These are phyloP conservation scores for Botryosphaeria dothidea DNA, from an alignment of 2,329 filamentous ascomycete species.

Conservation along the genomic window DNA sequence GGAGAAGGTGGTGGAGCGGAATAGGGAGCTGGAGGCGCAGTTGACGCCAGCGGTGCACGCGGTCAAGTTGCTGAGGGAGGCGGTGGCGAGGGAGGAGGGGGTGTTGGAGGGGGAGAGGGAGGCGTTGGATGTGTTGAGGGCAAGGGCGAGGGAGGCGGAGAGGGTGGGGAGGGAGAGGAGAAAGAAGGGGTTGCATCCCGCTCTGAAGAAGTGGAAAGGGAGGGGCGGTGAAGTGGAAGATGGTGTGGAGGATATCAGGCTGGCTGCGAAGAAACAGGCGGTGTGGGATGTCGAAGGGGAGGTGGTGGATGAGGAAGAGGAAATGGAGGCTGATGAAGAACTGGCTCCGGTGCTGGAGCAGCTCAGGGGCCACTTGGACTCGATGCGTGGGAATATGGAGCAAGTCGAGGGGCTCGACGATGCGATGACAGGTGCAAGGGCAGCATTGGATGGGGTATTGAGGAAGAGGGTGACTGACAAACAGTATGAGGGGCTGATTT, in stretches of 20 bases:
- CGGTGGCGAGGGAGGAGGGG: constrained; percentile 58
- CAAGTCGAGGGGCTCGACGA: constrained; percentile 38
- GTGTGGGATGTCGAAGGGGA: background rate
- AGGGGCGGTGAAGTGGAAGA: constrained; percentile 22
- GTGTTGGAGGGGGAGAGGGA: constrained; percentile 60
- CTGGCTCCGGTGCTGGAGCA: constrained; percentile 37
- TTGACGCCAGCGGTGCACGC: constrained; percentile 65
- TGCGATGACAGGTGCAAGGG: constrained; percentile 31
- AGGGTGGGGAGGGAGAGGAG: constrained; percentile 52
- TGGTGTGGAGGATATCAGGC: constrained; percentile 29
- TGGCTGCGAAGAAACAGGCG: background rate
- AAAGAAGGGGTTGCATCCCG: constrained; percentile 22
- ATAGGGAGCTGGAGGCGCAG: constrained; percentile 56
- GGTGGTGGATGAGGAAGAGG: constrained; percentile 8
- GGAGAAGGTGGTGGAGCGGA: constrained; percentile 64
- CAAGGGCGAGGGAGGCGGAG: constrained; percentile 58
- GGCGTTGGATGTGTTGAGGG: constrained; percentile 52
- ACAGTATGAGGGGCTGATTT: constrained; percentile 32
- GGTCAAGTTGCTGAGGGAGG: constrained; percentile 60
- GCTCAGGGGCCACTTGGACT: constrained; percentile 39
- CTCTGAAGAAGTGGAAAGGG: background rate
- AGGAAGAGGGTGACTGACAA: constrained; percentile 33
- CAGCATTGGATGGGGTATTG: constrained; percentile 37
- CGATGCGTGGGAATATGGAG: constrained; percentile 39
- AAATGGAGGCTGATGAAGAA: constrained; percentile 27